Percentiles rank a stretch among this genome's conserved stretches.
Evolutionary conservation across 1,284 basidiomycete genomes (phyloP).

Genomic region (Athelia sp.): DNA sequence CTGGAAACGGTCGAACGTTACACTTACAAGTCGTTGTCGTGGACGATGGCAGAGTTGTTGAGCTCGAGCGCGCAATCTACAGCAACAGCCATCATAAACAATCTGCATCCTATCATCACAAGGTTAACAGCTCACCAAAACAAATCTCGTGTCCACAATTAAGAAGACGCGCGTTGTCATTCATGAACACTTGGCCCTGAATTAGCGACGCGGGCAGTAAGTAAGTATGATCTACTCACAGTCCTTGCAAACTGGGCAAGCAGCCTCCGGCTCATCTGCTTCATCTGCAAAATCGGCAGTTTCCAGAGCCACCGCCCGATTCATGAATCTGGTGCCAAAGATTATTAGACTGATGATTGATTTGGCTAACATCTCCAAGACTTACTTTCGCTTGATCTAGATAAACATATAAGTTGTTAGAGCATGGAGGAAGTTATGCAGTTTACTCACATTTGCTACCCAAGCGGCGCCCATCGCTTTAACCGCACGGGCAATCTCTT

Average conservation of each 20-base stretch:
- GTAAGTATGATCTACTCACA: constrained; percentile 26
- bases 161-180: constrained; percentile 46
- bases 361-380: not conserved
- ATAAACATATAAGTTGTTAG: not conserved
- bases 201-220: not conserved
- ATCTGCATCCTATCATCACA: not conserved
- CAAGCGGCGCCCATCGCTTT: constrained; percentile 50
- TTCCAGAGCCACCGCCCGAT: constrained; percentile 37
- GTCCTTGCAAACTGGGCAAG: constrained; percentile 53
- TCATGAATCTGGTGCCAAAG: constrained; percentile 33
- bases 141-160: constrained; percentile 60
- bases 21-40: constrained; percentile 55
- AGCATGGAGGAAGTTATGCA: not conserved
- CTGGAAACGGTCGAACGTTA: not conserved
- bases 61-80: constrained; percentile 50
- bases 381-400: constrained; percentile 36
- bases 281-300: constrained; percentile 37
- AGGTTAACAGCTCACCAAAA: constrained; percentile 33
- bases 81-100: not conserved
- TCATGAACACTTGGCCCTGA: constrained; percentile 35
- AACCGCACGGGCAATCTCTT: constrained; percentile 50
- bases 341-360: not conserved
- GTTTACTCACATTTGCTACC: constrained; percentile 38
- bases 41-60: constrained; percentile 41
- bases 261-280: constrained; percentile 32